Percentiles rank a stretch among this genome's conserved stretches.
Evolutionary conservation across 2,329 filamentous ascomycete genomes (phyloP).

Genomic region (Basipetospora sp.): DNA sequence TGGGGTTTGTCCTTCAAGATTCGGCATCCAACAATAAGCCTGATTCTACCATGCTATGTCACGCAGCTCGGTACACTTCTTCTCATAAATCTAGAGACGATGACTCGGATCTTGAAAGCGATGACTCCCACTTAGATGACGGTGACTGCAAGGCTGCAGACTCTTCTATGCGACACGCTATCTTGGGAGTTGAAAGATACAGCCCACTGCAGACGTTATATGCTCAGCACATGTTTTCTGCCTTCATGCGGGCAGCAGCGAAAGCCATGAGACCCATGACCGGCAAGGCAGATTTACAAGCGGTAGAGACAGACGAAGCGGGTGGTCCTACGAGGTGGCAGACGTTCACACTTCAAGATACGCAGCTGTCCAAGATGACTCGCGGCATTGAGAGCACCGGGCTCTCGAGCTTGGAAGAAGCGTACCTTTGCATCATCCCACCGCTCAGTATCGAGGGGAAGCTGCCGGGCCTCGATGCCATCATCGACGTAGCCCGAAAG

Average conservation of each 20-base stretch:
- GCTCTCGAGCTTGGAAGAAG: not conserved
- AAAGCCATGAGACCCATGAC: not conserved
- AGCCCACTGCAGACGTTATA: not conserved
- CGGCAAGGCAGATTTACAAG: not conserved
- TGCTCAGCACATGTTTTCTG: not conserved
- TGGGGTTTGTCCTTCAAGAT: no score
- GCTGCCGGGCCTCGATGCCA: not conserved
- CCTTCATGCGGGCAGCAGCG: not conserved
- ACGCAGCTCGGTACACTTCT: no score
- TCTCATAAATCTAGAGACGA: no score
- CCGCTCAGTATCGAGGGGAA: not conserved
- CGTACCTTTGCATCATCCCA: not conserved
- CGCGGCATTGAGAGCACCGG: not conserved
- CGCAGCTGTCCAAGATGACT: not conserved
- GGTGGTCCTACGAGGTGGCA: not conserved
- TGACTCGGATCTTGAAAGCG: no score
- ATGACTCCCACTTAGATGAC: no score
- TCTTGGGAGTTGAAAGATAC: not conserved
- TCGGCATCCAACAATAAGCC: no score
- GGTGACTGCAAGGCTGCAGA: no score
- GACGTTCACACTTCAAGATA: not conserved
- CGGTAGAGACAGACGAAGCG: not conserved
- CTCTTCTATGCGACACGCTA: conserved; percentile 5
- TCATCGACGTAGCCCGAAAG: not conserved
- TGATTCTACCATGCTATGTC: no score